Conservation (phyloP, 306 rosid genomes). For the Myrica gale region DNA sequence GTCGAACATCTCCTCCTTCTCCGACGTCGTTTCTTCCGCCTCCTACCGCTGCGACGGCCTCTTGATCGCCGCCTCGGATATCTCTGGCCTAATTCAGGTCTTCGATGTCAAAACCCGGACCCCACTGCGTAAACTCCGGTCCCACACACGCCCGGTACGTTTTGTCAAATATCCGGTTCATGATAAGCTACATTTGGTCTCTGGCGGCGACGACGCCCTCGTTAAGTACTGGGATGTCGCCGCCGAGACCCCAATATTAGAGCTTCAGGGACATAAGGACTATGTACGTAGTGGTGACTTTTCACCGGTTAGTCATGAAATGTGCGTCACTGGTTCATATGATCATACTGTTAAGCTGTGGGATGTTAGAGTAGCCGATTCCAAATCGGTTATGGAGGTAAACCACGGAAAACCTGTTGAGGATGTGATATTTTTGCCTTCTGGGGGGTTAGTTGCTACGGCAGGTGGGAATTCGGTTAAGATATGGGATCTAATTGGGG, state of each 20-base stretch:
- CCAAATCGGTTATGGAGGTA: slow-evolving; percentile 44
- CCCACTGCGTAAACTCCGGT: slow-evolving; percentile 61
- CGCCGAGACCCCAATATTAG: slow-evolving; percentile 31
- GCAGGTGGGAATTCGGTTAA: slow-evolving; percentile 83
- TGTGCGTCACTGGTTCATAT: slow-evolving; percentile 75
- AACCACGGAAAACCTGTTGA: slow-evolving; percentile 81
- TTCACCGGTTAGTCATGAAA: slow-evolving; percentile 58
- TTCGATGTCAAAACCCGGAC: slow-evolving; percentile 57
- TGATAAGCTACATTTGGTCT: slow-evolving; percentile 75
- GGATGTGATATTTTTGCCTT: slow-evolving; percentile 71
- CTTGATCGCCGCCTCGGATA: slow-evolving; percentile 76
- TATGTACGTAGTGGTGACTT: slow-evolving; percentile 87
- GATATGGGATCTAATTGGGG: slow-evolving; percentile 84
- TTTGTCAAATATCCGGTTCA: slow-evolving; percentile 58
- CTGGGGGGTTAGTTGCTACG: slow-evolving; percentile 72
- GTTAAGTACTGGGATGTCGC: slow-evolving; percentile 89
- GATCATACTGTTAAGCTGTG: slow-evolving; percentile 87
- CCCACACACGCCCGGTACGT: slow-evolving; percentile 74
- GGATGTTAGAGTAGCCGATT: slow-evolving; percentile 67
- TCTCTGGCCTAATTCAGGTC: slow-evolving; percentile 76
- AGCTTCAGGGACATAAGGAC: slow-evolving; percentile 66
- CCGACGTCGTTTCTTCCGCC: slow-evolving; percentile 64
- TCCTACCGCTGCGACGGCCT: slow-evolving; percentile 76
- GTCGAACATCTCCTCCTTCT: slow-evolving; percentile 56
- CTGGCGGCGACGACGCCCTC: slow-evolving; percentile 83